These are phyloP conservation scores for Punctularia strigosozonata DNA, from an alignment of 768 basidiomycete species.

Conservation along the genomic window DNA sequence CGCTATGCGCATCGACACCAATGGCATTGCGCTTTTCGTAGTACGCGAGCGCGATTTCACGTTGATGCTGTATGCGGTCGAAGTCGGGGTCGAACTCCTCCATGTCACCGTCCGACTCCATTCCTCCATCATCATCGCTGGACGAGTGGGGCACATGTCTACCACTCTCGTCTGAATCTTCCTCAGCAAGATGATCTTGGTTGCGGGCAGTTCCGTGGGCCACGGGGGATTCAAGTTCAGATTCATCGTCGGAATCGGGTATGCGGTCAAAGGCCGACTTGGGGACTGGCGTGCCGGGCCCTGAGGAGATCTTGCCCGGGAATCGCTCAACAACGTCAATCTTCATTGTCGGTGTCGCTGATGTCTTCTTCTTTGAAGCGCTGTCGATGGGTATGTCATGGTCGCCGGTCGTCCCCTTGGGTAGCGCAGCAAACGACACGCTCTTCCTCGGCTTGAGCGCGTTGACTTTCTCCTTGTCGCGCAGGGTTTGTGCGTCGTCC, in stretches of 20 bases:
- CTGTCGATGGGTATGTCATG: not conserved
- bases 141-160: conserved; percentile 8
- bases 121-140: conserved; percentile 11
- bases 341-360: conserved; percentile 38
- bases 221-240: conserved; percentile 22
- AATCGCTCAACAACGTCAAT: conserved; percentile 56
- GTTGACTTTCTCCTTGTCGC: conserved; percentile 15
- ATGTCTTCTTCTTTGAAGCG: not conserved
- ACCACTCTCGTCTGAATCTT: conserved; percentile 1
- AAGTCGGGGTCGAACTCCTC: conserved; percentile 28
- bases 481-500: conserved; percentile 15
- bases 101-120: conserved; percentile 15
- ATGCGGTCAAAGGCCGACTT: conserved; percentile 8
- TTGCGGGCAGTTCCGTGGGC: conserved; percentile 2
- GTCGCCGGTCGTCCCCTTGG: conserved; percentile 12
- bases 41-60: conserved; percentile 66
- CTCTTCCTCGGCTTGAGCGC: conserved; percentile 39
- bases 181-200: not conserved
- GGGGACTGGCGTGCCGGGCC: conserved; percentile 9
- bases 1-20: conserved; percentile 38
- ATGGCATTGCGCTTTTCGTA: conserved; percentile 47
- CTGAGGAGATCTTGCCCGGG: conserved; percentile 24
- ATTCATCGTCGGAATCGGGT: conserved; percentile 64
- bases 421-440: conserved; percentile 50
- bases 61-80: conserved; percentile 55